Evolutionary conservation across 1,284 basidiomycete genomes (phyloP).

Genomic region (Taiwanofungus camphoratus): DNA sequence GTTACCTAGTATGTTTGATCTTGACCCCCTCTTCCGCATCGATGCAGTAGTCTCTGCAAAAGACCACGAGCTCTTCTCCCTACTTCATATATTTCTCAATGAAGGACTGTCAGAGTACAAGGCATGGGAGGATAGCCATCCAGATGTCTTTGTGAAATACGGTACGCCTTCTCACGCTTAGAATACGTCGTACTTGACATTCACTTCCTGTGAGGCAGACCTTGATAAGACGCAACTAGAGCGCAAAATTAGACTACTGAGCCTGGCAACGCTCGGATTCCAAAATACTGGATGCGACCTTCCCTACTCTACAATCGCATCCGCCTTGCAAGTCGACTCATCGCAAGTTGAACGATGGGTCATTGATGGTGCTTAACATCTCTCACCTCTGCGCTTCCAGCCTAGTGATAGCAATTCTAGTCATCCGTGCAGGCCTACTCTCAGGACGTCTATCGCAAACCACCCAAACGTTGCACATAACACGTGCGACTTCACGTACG

Average conservation of each 20-base stretch:
- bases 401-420: no score
- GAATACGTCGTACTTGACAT: not conserved
- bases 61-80: conserved; percentile 59
- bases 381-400: no score
- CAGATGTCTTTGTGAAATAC: conserved; percentile 49
- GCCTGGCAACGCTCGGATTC: conserved; percentile 75
- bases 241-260: conserved; percentile 79
- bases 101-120: conserved; percentile 61
- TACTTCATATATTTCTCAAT: conserved; percentile 70
- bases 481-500: conserved; percentile 70
- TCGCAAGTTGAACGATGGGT: conserved; percentile 86
- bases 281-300: conserved; percentile 74
- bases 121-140: conserved; percentile 56
- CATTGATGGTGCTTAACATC: conserved; percentile 84
- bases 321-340: conserved; percentile 60
- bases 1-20: conserved; percentile 69
- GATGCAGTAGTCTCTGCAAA: conserved; percentile 68
- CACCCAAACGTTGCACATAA: conserved; percentile 69
- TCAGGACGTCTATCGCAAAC: conserved; percentile 86
- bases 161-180: conserved; percentile 31
- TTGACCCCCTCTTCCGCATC: conserved; percentile 76
- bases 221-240: conserved; percentile 56
- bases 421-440: conserved; percentile 80
- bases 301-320: conserved; percentile 69
- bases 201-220: conserved; percentile 36